These are phyloP conservation scores for Saccharomyces uvarum DNA, from an alignment of 1,139 yeast species.

Conservation along the genomic window DNA sequence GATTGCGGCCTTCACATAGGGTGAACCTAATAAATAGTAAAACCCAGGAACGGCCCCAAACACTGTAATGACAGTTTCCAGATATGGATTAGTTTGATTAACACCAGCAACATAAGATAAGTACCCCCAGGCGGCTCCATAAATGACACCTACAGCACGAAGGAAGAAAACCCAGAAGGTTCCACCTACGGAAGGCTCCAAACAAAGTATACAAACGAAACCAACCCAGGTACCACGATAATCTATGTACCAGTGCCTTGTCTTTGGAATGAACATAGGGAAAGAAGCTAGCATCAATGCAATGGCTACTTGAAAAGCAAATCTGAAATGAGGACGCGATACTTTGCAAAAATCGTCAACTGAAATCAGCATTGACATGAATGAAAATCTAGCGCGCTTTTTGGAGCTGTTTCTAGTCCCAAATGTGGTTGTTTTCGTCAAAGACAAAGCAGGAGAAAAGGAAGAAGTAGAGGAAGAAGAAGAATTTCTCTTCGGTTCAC, in stretches of 20 bases:
- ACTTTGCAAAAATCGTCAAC: slow-evolving; percentile 20
- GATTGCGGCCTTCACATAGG: slow-evolving; percentile 44
- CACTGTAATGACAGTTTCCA: slow-evolving; percentile 38
- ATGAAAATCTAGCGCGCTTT: slow-evolving; percentile 1
- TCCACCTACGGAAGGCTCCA: slow-evolving; percentile 47
- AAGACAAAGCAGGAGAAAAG: neutral
- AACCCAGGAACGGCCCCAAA: slow-evolving; percentile 41
- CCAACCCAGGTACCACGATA: slow-evolving; percentile 47
- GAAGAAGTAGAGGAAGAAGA: neutral
- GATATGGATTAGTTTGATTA: slow-evolving; percentile 36
- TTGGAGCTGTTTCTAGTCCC: neutral
- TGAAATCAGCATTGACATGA: slow-evolving; percentile 9
- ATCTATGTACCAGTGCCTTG: slow-evolving; percentile 40
- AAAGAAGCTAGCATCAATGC: slow-evolving; percentile 41
- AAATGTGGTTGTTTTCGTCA: neutral
- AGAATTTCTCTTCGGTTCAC: neutral
- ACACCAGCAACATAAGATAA: slow-evolving; percentile 38
- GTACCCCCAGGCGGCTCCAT: slow-evolving; percentile 45
- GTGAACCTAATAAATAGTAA: slow-evolving; percentile 38
- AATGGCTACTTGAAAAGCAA: slow-evolving; percentile 40
- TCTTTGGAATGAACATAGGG: slow-evolving; percentile 42
- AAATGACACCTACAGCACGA: slow-evolving; percentile 40
- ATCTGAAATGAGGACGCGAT: slow-evolving; percentile 35
- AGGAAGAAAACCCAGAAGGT: slow-evolving; percentile 41
- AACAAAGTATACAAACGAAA: slow-evolving; percentile 42